A percentile compares a stretch with the other conserved stretches of the same genome.
Conservation (phyloP, 2,329 filamentous ascomycete species). For the Penicillium vulpinum region DNA sequence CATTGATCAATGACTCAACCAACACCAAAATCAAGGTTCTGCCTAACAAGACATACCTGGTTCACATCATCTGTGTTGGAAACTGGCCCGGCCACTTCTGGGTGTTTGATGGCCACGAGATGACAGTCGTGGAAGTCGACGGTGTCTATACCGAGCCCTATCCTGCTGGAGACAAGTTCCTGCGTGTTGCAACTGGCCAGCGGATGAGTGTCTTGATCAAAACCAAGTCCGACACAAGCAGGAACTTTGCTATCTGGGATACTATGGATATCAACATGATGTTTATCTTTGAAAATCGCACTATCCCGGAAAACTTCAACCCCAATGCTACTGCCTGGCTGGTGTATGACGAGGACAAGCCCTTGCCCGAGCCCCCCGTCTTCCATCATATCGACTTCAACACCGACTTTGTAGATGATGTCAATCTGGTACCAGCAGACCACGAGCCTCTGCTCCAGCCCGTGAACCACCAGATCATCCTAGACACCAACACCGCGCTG, state of each 20-base stretch:
- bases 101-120: conserved; percentile 46
- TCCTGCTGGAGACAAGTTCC: conserved; percentile 55
- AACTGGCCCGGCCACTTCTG: conserved; percentile 62
- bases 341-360: conserved; percentile 53
- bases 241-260: conserved; percentile 67
- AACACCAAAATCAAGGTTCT: conserved; percentile 60
- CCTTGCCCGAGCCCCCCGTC: conserved; percentile 50
- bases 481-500: conserved; percentile 62
- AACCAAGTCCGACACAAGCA: conserved; percentile 59
- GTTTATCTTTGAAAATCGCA: conserved; percentile 31
- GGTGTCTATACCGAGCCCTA: conserved; percentile 36
- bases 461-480: conserved; percentile 32
- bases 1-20: conserved; percentile 70
- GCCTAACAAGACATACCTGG: conserved; percentile 69
- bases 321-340: conserved; percentile 52
- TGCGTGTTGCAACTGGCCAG: conserved; percentile 69
- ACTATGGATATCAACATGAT: conserved; percentile 66
- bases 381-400: conserved; percentile 57
- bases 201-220: conserved; percentile 58
- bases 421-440: conserved; percentile 28
- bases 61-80: conserved; percentile 71
- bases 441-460: conserved; percentile 28
- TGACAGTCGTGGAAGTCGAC: conserved; percentile 42
- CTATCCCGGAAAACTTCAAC: conserved; percentile 66
- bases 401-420: conserved; percentile 66